Percentiles rank a stretch among this genome's conserved stretches.
phyloP scores from a whole-genome alignment of 306 rosid species.

The Hylodesmum podocarpum region DNA sequence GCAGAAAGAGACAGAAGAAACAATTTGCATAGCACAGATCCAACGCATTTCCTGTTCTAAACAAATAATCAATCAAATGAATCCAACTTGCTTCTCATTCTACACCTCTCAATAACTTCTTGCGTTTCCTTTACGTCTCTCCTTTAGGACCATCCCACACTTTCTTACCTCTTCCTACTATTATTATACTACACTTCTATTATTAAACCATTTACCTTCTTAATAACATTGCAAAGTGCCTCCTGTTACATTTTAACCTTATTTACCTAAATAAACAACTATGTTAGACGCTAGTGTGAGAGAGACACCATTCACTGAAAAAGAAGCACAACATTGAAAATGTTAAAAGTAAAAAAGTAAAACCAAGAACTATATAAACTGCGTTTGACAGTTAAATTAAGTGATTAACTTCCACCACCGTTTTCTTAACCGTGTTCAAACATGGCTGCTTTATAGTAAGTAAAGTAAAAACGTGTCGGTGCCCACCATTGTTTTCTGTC shows the following conservation, averaged over 20 bases:
- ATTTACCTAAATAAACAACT: not conserved
- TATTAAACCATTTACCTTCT: too few species aligned
- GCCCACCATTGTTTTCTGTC: conserved; percentile 22
- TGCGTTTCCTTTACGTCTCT: conserved; percentile 41
- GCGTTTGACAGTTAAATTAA: not conserved
- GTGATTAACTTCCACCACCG: not conserved
- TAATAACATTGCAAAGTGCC: too few species aligned
- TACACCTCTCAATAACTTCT: not conserved
- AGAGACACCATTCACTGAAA: not conserved
- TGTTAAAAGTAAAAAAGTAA: not conserved
- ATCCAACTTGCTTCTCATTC: conserved; percentile 12
- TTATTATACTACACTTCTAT: not conserved
- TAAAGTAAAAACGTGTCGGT: conserved; percentile 48
- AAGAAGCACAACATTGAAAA: not conserved
- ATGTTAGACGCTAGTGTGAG: not conserved
- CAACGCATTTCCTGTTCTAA: conserved; percentile 18
- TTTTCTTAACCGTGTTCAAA: conserved; percentile 24
- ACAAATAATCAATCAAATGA: conserved; percentile 1
- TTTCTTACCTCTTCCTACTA: not conserved
- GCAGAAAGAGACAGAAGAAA: not conserved
- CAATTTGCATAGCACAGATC: conserved; percentile 11
- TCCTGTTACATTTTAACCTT: too few species aligned
- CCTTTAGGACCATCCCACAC: not conserved
- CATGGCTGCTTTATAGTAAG: conserved; percentile 33
- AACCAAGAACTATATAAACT: not conserved